Evolutionary conservation across 139 green algal genomes (phyloP), one percentile per base, ranked within the genome.

Genomic region (Haematococcus lacustris): DNA sequence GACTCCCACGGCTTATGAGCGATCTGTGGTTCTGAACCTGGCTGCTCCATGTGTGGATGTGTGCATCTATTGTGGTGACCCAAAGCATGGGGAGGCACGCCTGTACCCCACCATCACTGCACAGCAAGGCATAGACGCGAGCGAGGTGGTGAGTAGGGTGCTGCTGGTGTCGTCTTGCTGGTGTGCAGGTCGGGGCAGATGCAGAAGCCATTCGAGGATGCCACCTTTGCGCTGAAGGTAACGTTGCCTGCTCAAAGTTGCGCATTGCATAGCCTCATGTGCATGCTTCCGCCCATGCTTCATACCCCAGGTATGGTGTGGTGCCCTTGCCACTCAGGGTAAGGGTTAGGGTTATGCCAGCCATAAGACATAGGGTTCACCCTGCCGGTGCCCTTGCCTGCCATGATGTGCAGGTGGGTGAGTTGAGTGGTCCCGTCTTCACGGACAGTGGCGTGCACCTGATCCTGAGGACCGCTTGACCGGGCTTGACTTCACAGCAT

Each of bases 131-230:
- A 63, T n/a, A n/a, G n/a, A n/a, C n/a, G n/a, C 21, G 21, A n/a
- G 21, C 13, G 13, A 57, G 13, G 21, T 57, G 47, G 21, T 28
- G 47, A 21, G 47, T 28, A 21, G 21, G 47, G 13, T 13, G 47
- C 47, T 28, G 3, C 47, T 60, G 34, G 30, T 32, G 69, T n/a
- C 38, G n/a, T 71, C 28, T 33, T 65, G 60, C 60, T 68, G 70
- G 23, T 70, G 37, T 34, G 64, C 73, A 90, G 85, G 25, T 85
- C 76, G 1, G 91, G 91, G 1, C 80, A 93, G 69, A 97, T 97
- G 92, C 88, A 94, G 83, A 82, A 85, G 61, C 34, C 85, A 0
- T 97, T 97, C 83, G 92, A 97, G 67, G 77, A 90, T 13, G 87
- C 87, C 3, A 83, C 84, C 0, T 90, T 81, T 73, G 81, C 80